Evolutionary conservation across 768 basidiomycete species (phyloP), one percentile per base, ranked within the genome.

Genomic region (Lepiota subincarnata): DNA sequence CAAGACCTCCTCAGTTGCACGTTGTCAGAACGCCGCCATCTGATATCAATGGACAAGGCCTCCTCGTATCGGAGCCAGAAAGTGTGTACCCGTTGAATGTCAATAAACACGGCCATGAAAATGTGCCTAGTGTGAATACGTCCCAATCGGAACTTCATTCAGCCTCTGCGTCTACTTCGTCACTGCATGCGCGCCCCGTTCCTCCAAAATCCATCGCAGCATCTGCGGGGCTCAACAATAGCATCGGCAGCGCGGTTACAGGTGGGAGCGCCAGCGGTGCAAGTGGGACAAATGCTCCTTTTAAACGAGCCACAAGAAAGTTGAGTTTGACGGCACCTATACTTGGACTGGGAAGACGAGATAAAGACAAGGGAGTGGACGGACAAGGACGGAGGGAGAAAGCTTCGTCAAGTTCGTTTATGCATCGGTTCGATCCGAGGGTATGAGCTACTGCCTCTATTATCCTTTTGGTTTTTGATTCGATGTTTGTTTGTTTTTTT

Each of bases 281-380:
- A 31, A 31, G 34, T 34, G 45, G 11, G 28, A 47, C 18, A 12
- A 28, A 40, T 53, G 62, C 11, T 60, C 61, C n/a, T 56, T 70
- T 53, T 79, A 70, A 62, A 69, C 71, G 53, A 38, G 72, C 80
- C 55, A 76, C 71, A 61, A 73, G 86, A 51, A 89, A 90, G 70
- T 67, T 90, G 68, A 90, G 88, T 64, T 65, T 89, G 53, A 77
- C 77, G 19, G 75, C 79, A 46, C 81, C 83, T 45, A 80, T 82
- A 45, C 79, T 88, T 57, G 75, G 75, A 63, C 79, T 74, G 70
- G 77, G 75, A 66, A 78, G 69, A 68, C 75, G 70, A 60, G 80
- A 84, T 50, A 82, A 77, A 64, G 79, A 83, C 31, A 75, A 74
- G 62, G 70, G 74, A 19, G 75, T 70, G 59, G 73, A 74, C 19